A percentile compares a stretch with the other conserved stretches of the same genome.
Conservation (phyloP, 2,329 filamentous ascomycete species). For the Scedosporium minutisporum region DNA sequence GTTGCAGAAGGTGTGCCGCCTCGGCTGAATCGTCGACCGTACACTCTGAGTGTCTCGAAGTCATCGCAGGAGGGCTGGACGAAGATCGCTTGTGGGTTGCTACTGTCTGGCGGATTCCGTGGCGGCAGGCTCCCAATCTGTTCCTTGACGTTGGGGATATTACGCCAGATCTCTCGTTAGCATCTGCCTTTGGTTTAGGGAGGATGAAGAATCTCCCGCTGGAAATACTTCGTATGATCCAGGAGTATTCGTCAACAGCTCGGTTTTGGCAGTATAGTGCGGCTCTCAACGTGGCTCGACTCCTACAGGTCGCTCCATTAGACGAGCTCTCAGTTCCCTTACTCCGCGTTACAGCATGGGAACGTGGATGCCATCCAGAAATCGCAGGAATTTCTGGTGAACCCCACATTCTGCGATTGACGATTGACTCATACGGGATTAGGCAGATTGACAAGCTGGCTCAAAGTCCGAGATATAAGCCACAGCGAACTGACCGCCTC, state of each 20-base stretch:
- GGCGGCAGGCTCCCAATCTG: conserved; percentile 9
- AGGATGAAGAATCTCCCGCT: conserved; percentile 8
- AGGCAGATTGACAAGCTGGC: conserved; percentile 9
- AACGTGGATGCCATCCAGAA: conserved; percentile 4
- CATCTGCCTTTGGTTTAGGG: neutral
- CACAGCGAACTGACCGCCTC: neutral
- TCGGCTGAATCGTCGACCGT: conserved; percentile 8
- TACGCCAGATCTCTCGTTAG: neutral
- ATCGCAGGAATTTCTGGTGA: conserved; percentile 1
- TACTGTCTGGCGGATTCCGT: conserved; percentile 9
- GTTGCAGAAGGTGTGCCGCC: conserved; percentile 6
- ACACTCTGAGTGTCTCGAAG: conserved; percentile 10
- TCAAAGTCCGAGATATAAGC: neutral
- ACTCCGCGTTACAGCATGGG: conserved; percentile 6
- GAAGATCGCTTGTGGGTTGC: conserved; percentile 7
- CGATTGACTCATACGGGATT: conserved; percentile 11
- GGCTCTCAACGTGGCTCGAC: neutral
- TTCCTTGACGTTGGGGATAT: conserved; percentile 6
- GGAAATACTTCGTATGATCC: conserved; percentile 9
- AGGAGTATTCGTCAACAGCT: conserved; percentile 6
- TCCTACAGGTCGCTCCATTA: neutral
- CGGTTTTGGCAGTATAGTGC: conserved; percentile 8
- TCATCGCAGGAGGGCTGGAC: neutral
- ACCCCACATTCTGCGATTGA: conserved; percentile 9
- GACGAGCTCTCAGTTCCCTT: conserved; percentile 9